Percentiles rank a stretch among this genome's conserved stretches.
phyloP scores from a whole-genome alignment of 2,329 filamentous ascomycete genomes.

The Truncatella angustata region DNA sequence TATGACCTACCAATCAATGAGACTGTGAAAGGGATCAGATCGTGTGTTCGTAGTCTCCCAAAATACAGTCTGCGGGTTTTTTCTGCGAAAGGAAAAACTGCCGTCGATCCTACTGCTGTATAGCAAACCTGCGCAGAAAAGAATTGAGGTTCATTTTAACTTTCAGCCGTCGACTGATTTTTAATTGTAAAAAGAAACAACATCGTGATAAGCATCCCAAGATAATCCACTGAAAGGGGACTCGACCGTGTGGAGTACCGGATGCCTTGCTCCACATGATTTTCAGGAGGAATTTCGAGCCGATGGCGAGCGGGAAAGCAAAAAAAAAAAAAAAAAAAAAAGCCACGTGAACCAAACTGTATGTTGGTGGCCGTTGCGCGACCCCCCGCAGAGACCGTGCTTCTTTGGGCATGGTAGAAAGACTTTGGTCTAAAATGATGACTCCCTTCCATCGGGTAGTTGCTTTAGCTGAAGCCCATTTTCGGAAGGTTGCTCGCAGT shows the following conservation, averaged over 20 bases:
- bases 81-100: no score
- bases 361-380: conserved; percentile 2
- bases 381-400: no score
- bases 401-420: no score
- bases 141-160: conserved; percentile 5
- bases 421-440: no score
- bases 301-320: not conserved
- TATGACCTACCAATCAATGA: not conserved
- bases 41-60: no score
- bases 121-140: no score
- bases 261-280: not conserved
- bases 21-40: no score
- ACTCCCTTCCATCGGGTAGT: not conserved
- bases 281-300: conserved; percentile 7
- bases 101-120: no score
- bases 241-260: not conserved
- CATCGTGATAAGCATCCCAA: not conserved
- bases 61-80: no score
- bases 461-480: not conserved
- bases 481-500: conserved; percentile 7
- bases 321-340: not conserved
- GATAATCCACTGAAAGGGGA: not conserved
- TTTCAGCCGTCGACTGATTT: conserved; percentile 1
- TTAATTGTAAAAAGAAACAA: not conserved
- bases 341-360: conserved; percentile 7